These are phyloP conservation scores for Oehlia diaphana DNA, from an alignment of 192 early-diverging fungal genomes.

Conservation along the genomic window DNA sequence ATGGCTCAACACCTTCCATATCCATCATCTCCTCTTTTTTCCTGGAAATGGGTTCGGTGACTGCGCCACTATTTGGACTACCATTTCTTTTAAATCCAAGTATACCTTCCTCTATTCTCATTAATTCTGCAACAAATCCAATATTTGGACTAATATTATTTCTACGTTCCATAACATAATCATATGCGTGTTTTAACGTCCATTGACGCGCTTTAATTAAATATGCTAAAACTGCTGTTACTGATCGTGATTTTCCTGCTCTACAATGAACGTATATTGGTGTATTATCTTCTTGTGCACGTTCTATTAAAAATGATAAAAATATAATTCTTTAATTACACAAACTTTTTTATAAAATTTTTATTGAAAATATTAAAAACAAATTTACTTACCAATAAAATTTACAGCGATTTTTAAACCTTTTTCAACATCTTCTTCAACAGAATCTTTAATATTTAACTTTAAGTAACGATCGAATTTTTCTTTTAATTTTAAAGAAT, in stretches of 20 bases:
- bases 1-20: constrained; percentile 16
- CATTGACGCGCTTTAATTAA: constrained; percentile 60
- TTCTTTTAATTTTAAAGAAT: constrained; percentile 44
- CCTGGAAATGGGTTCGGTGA: neutral
- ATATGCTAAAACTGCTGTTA: constrained; percentile 70
- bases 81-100: constrained; percentile 38
- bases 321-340: neutral
- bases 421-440: constrained; percentile 63
- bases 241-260: constrained; percentile 76
- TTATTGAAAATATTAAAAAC: too few species aligned
- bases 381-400: constrained; percentile 60
- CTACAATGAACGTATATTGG: constrained; percentile 77
- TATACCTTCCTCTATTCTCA: constrained; percentile 65
- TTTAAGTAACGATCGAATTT: constrained; percentile 45
- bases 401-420: constrained; percentile 61
- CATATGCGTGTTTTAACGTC: constrained; percentile 66
- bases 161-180: constrained; percentile 60
- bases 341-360: too few species aligned
- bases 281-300: constrained; percentile 39
- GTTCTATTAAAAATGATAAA: constrained; percentile 17
- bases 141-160: constrained; percentile 75
- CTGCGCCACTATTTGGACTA: constrained; percentile 27
- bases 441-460: constrained; percentile 60
- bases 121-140: constrained; percentile 73
- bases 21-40: neutral